These are phyloP conservation scores for Pythium folliculosum DNA, from an alignment of 352 stramenopile genomes.

Conservation along the genomic window DNA sequence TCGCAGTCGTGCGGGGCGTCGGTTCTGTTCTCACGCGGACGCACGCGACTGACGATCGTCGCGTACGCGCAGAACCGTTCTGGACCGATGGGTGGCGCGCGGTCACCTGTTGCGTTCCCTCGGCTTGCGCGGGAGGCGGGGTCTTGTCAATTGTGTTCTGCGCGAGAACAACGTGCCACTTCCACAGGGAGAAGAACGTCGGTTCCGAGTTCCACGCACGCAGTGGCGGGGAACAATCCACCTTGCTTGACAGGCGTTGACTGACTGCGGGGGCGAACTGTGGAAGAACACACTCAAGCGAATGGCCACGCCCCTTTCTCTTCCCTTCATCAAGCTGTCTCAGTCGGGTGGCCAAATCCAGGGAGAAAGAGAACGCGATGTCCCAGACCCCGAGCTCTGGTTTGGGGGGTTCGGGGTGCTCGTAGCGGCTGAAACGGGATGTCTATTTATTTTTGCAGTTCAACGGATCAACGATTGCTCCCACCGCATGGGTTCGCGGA, in stretches of 20 bases:
- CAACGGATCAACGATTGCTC: neutral
- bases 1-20: neutral
- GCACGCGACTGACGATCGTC: conserved; percentile 5
- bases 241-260: conserved; percentile 1
- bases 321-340: conserved; percentile 16
- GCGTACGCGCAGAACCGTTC: conserved; percentile 9
- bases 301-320: conserved; percentile 4
- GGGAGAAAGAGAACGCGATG: neutral
- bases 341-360: conserved; percentile 2
- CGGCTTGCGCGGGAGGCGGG: neutral
- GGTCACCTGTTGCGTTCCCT: neutral
- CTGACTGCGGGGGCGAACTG: neutral
- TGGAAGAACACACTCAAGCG: neutral
- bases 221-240: neutral
- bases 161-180: neutral
- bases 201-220: neutral
- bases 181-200: neutral
- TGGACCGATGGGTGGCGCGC: neutral
- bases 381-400: neutral
- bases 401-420: neutral
- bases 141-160: conserved; percentile 12
- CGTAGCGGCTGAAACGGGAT: neutral
- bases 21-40: neutral
- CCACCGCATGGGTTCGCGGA: neutral
- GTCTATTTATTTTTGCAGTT: neutral